Percentiles rank a stretch among this genome's conserved stretches.
phyloP scores from a whole-genome alignment of 805 yeast species.

The Starmerella khaoyaiensis region DNA sequence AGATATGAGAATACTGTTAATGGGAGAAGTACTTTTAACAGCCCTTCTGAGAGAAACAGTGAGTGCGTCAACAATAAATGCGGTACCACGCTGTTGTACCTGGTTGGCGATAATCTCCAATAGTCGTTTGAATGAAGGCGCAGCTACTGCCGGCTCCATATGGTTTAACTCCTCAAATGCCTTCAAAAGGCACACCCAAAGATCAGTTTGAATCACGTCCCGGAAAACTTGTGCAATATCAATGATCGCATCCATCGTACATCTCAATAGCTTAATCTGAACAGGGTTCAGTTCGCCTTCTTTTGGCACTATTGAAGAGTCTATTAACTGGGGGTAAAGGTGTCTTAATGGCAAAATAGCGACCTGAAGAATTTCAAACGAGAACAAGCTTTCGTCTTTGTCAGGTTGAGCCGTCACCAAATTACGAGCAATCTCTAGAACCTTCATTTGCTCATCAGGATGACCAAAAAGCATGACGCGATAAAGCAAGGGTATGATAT shows the following conservation, averaged over 20 bases:
- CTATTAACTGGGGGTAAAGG: slow-evolving; percentile 46
- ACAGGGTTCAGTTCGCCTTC: slow-evolving; percentile 2
- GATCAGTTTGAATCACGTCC: slow-evolving; percentile 51
- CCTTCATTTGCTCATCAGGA: slow-evolving; percentile 34
- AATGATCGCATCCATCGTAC: slow-evolving; percentile 40
- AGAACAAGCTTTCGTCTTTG: slow-evolving; percentile 42
- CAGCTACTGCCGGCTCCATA: slow-evolving; percentile 33
- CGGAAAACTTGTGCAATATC: slow-evolving; percentile 56
- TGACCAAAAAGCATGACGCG: slow-evolving; percentile 48
- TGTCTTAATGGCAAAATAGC: slow-evolving; percentile 49
- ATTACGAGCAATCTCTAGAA: slow-evolving; percentile 46
- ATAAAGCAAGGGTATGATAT: slow-evolving; percentile 62
- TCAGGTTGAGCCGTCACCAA: slow-evolving; percentile 38
- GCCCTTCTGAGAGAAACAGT: slow-evolving; percentile 15
- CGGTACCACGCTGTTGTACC: slow-evolving; percentile 9
- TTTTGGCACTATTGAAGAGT: slow-evolving; percentile 25
- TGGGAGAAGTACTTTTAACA: slow-evolving; percentile 8
- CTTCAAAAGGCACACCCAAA: slow-evolving; percentile 56
- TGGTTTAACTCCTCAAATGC: slow-evolving; percentile 38
- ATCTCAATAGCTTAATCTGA: slow-evolving; percentile 32
- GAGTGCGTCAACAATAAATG: slow-evolving; percentile 11
- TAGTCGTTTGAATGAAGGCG: slow-evolving; percentile 39
- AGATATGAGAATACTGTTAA: slow-evolving; percentile 13
- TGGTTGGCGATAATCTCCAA: slow-evolving; percentile 23
- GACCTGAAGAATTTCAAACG: slow-evolving; percentile 70